Conservation (phyloP, 2,329 filamentous ascomycete genomes). For the Arthroderma uncinatum region DNA sequence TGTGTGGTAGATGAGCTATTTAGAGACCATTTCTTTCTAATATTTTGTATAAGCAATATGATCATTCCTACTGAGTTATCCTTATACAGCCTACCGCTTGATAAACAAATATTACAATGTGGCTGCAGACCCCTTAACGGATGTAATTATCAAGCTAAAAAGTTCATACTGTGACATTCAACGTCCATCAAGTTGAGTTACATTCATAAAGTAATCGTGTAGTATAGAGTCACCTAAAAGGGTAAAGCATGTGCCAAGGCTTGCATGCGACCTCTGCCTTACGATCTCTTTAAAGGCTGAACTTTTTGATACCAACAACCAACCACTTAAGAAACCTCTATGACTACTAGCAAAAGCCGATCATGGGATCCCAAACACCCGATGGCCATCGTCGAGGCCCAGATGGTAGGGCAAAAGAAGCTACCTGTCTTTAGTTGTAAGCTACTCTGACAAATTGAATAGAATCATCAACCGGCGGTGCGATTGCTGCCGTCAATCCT, state of each 20-base stretch:
- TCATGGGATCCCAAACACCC: constrained; percentile 14
- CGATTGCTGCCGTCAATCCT: constrained; percentile 6
- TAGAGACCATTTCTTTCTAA: not conserved
- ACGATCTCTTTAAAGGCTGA: not conserved
- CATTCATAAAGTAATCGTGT: too few relatives aligned
- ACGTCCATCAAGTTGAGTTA: too few relatives aligned
- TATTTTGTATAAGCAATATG: not conserved
- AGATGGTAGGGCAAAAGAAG: constrained; percentile 10
- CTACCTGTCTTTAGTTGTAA: not conserved
- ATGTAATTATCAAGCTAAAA: not conserved
- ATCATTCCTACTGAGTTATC: too few relatives aligned
- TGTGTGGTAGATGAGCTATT: not conserved
- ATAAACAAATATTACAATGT: not conserved
- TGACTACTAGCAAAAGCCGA: not conserved
- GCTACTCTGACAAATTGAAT: not conserved
- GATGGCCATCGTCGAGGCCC: constrained; percentile 6
- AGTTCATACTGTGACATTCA: too few relatives aligned
- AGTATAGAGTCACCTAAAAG: not conserved
- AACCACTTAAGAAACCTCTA: not conserved
- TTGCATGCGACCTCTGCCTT: not conserved
- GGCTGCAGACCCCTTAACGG: not conserved
- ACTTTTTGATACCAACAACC: not conserved
- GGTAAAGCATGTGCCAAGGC: not conserved
- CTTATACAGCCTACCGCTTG: not conserved
- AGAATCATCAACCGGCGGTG: not conserved